Evolutionary conservation across 257 asterid genomes (phyloP).

Genomic region (Ilex asprella): DNA sequence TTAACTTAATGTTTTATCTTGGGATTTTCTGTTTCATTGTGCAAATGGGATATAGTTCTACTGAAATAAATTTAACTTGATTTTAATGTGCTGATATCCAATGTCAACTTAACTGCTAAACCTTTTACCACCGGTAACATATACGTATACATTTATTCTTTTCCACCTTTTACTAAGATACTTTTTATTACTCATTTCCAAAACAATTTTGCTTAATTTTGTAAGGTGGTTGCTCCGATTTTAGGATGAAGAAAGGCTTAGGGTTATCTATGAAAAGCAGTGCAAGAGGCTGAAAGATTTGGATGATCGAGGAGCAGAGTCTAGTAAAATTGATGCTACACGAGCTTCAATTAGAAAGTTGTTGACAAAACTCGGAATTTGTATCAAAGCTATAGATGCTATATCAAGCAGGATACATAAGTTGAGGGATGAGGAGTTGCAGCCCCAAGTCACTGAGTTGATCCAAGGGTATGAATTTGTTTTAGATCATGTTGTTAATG

Average conservation of each 20-base stretch:
- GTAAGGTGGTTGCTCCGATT: conserved; percentile 40
- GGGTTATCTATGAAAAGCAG: conserved; percentile 68
- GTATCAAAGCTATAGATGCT: conserved; percentile 65
- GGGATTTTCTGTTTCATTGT: too few relatives aligned
- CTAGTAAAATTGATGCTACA: conserved; percentile 66
- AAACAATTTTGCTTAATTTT: conserved; percentile 22
- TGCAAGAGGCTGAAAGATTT: conserved; percentile 56
- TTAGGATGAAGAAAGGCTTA: conserved; percentile 82
- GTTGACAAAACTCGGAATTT: conserved; percentile 67
- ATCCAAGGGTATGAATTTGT: conserved; percentile 66
- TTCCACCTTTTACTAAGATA: not conserved
- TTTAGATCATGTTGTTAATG: not conserved
- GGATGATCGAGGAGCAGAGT: conserved; percentile 77
- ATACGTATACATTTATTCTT: not conserved
- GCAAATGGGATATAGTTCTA: too few relatives aligned
- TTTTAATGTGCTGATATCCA: too few relatives aligned
- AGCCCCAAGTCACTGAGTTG: conserved; percentile 76
- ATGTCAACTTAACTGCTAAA: too few relatives aligned
- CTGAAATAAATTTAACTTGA: too few relatives aligned
- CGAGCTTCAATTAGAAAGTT: conserved; percentile 58
- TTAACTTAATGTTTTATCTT: too few relatives aligned
- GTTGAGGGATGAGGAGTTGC: conserved; percentile 89
- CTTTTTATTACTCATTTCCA: not conserved
- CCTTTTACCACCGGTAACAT: too few relatives aligned
- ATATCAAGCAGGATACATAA: conserved; percentile 70